Base-by-base conservation (phyloP, 257 asterid genomes). In the Plantago major region DNA sequence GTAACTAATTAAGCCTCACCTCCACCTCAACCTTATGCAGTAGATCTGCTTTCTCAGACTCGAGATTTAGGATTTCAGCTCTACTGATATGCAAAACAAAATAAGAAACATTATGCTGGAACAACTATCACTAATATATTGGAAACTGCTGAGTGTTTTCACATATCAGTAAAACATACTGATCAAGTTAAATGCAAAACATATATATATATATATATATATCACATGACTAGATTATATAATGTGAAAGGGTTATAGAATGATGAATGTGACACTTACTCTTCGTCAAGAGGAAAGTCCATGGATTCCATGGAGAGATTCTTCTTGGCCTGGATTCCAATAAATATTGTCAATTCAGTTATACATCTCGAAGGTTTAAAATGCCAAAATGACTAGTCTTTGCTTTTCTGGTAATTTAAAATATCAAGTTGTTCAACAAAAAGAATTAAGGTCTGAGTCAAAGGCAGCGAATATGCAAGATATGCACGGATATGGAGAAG, bases 291-390 rank as follows among this genome's bases (percentile, higher is more conserved):
- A 42, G 81, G 74, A 71, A 78, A 69, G 56, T 83, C 95, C 55
- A 83, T 79, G 59, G 97, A 85, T 60, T 93, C 99, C 90, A 75
- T 82, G 12, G 96, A 84, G 37, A 80, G 92, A 74, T 90, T 85
- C 88, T 85, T 93, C 88, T 74, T 87, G 75, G 73, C 99, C 97
- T 89, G 77, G 60, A 74, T 28, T 45, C 72, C 37, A n/a, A 69
- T 67, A 79, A 11, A 49, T 42, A 69, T 38, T 18, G 63, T 55
- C 51, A 60, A 62, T 59, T 45, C 33, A 16, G 67, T 58, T 50
- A 40, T 76, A 62, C 14, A 55, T 47, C 61, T 40, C 43, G 64
- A 47, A 60, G 13, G 48, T 59, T 46, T 56, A 71, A 47, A 26
- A 42, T 22, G 40, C 6, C 6, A 33, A 33, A 30, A 7, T 33